Base-by-base conservation (phyloP, 495 filamentous ascomycete species). In the Penicillium subrubescens region DNA sequence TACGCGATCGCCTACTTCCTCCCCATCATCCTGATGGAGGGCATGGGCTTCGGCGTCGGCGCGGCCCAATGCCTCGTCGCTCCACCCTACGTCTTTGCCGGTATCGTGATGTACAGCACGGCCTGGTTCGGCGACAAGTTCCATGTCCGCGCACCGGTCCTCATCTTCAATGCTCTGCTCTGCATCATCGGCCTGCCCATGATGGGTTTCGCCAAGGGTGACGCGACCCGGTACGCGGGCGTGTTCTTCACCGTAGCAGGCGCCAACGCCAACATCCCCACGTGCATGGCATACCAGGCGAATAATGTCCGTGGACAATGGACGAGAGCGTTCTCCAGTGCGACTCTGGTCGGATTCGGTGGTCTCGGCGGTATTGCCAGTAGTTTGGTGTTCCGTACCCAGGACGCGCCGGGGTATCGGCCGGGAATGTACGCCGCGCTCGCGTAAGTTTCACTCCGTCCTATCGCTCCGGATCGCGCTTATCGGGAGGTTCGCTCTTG, bases 1-100 rank as follows among this genome's bases (percentile, higher is more conserved):
- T 89, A 90, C 68, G 83, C 87, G 14, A 85, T 89, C 43, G 86
- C 87, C 41, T 90, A 88, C 76, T 90, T 90, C 77, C 73, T 90
- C 17, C 88, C 88, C 29, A 82, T 89, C 67, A 90, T 90, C 70
- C 83, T 90, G 15, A 63, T 70, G 6, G 67, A 71, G 2, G 83
- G 82, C 57, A 84, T 91, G 82, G 82, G 82, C 34, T 91, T 87
- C 77, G 72, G 64, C 65, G 73, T 85, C 41, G 87, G 75, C 14
- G 72, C 71, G 19, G 65, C 87, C 0, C 87, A 90, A 75, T 90
- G 87, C 69, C 80, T 91, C 1, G 78, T 85, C 37, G 87, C 87
- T 0, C 89, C 89, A 1, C 88, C 88, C 3, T 90, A 87, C 71
- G 86, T 67, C 7, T 75, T 86, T 15, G 86, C 88, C 23, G 86